These are phyloP conservation scores for Cicer arietinum DNA, from an alignment of 306 rosid species.

Conservation along the genomic window DNA sequence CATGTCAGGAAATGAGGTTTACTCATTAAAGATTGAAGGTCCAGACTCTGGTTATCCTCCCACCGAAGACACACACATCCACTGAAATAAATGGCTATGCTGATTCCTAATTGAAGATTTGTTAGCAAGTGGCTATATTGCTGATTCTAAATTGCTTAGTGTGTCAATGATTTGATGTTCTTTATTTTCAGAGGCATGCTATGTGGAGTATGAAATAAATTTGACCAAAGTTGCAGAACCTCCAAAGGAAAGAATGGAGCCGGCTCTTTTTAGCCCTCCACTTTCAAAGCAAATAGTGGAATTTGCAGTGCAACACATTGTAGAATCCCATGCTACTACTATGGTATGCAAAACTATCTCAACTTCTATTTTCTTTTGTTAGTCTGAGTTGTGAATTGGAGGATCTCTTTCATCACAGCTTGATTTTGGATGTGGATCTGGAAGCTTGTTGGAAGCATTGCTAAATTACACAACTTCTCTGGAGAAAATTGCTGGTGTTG, in stretches of 20 bases:
- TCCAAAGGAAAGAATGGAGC: conserved; percentile 94
- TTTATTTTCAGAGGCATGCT: conserved; percentile 59
- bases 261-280: conserved; percentile 94
- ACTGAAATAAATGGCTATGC: not conserved
- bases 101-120: too few species aligned
- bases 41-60: conserved; percentile 66
- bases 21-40: conserved; percentile 62
- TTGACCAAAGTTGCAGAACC: conserved; percentile 78
- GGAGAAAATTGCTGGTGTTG: conserved; percentile 89
- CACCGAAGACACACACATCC: not conserved
- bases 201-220: conserved; percentile 65
- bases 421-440: conserved; percentile 99
- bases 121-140: conserved; percentile 28
- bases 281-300: conserved; percentile 97
- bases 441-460: conserved; percentile 93
- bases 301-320: conserved; percentile 79
- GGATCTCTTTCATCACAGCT: conserved; percentile 61
- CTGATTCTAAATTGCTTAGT: conserved; percentile 24
- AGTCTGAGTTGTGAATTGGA: conserved; percentile 40
- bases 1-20: conserved; percentile 37
- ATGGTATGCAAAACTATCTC: conserved; percentile 60
- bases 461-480: conserved; percentile 70
- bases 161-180: conserved; percentile 25
- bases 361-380: conserved; percentile 33
- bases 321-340: conserved; percentile 69